phyloP scores from a whole-genome alignment of 1,284 basidiomycete species.

The Moniliophthora roreri region DNA sequence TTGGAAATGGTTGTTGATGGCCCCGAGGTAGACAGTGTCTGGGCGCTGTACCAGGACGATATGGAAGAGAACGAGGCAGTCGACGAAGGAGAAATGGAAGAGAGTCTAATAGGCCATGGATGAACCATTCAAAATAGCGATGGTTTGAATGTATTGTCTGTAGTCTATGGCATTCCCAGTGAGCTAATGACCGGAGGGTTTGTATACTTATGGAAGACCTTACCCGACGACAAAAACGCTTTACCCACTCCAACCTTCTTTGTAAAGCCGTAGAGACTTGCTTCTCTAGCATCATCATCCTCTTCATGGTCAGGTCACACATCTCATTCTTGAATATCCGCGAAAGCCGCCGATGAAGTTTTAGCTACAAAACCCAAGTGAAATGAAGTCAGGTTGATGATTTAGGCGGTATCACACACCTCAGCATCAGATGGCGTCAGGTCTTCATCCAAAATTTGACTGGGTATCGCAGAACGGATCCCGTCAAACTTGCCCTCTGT shows the following conservation, averaged over 20 bases:
- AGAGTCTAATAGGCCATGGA: conserved; percentile 16
- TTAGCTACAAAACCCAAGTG: conserved; percentile 28
- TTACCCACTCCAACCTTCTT: conserved; percentile 38
- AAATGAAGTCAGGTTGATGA: conserved; percentile 7
- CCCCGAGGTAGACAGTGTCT: conserved; percentile 71
- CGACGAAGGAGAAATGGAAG: conserved; percentile 54
- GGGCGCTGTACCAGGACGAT: conserved; percentile 62
- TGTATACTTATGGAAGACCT: conserved; percentile 1
- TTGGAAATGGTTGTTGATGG: conserved; percentile 75
- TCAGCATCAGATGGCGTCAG: conserved; percentile 11
- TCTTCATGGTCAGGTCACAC: conserved; percentile 50
- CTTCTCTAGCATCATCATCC: conserved; percentile 35
- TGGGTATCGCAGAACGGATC: conserved; percentile 21
- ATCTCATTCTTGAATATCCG: conserved; percentile 51
- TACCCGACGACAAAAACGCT: conserved; percentile 43
- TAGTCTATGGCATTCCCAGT: neutral
- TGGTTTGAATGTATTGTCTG: conserved; percentile 1
- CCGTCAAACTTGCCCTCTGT: conserved; percentile 40
- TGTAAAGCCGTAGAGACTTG: conserved; percentile 24
- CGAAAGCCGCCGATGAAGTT: conserved; percentile 42
- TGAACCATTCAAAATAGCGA: neutral
- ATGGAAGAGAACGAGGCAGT: conserved; percentile 33
- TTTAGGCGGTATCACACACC: neutral
- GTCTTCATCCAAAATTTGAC: conserved; percentile 21
- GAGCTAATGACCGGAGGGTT: neutral